A percentile compares a stretch with the other conserved stretches of the same genome.
Conservation (phyloP, 805 yeast genomes). For the Debaryomyces tyrocola region DNA sequence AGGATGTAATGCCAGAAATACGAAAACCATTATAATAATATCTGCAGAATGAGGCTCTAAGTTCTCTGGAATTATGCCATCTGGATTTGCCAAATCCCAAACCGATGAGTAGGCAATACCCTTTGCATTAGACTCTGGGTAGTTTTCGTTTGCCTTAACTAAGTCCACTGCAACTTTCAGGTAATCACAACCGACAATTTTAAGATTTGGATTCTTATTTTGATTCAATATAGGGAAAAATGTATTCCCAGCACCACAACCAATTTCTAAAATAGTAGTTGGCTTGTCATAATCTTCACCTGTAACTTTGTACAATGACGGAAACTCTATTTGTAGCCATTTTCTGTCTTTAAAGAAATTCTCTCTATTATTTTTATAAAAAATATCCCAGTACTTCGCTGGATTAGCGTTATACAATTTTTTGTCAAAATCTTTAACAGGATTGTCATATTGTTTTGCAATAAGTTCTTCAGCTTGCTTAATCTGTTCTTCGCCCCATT, state of each 20-base stretch:
- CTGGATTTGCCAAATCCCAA: constrained; percentile 89
- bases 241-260: constrained; percentile 98
- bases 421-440: constrained; percentile 88
- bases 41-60: constrained; percentile 81
- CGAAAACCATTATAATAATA: constrained; percentile 91
- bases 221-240: constrained; percentile 84
- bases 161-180: constrained; percentile 87
- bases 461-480: constrained; percentile 73
- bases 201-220: constrained; percentile 75
- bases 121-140: constrained; percentile 47
- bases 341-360: constrained; percentile 96
- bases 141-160: constrained; percentile 64
- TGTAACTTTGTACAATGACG: constrained; percentile 76
- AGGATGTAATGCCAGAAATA: constrained; percentile 89
- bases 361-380: constrained; percentile 85
- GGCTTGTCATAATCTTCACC: constrained; percentile 64
- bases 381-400: constrained; percentile 92
- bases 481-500: constrained; percentile 92
- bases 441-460: constrained; percentile 69
- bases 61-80: constrained; percentile 77
- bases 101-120: constrained; percentile 76
- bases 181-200: constrained; percentile 84
- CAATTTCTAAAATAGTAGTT: constrained; percentile 80
- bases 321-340: constrained; percentile 95
- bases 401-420: constrained; percentile 78